Conservation (phyloP, 495 filamentous ascomycete genomes). For the Talaromyces proteolyticus region DNA sequence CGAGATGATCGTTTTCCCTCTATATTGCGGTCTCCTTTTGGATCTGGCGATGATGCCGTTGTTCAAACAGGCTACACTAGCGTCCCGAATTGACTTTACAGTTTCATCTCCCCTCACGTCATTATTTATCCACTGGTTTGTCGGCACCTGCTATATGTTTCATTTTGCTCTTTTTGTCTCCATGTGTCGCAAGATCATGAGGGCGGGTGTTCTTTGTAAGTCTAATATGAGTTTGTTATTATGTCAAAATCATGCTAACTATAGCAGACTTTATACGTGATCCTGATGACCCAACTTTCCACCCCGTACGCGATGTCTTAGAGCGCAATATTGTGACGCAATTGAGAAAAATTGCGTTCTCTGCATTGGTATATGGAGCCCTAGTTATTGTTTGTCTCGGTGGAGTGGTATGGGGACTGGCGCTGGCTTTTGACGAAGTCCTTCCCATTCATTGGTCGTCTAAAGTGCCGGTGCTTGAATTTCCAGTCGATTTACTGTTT, state of each 20-base stretch:
- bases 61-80: constrained; percentile 71
- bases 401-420: constrained; percentile 91
- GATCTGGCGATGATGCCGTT: constrained; percentile 85
- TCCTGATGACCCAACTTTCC: constrained; percentile 96
- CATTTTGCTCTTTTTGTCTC: constrained; percentile 98
- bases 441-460: constrained; percentile 91
- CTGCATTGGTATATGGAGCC: constrained; percentile 90
- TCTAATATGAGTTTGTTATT: constrained; percentile 7
- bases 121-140: constrained; percentile 97
- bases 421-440: constrained; percentile 56
- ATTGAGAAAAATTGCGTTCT: constrained; percentile 92
- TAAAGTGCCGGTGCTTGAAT: constrained; percentile 85
- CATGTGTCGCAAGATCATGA: constrained; percentile 98
- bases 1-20: constrained; percentile 95
- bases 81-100: constrained; percentile 71
- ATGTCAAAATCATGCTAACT: constrained; percentile 16
- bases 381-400: constrained; percentile 91
- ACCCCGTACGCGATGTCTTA: constrained; percentile 93
- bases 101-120: constrained; percentile 73
- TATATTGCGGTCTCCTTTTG: constrained; percentile 90
- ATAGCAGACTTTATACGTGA: constrained; percentile 87
- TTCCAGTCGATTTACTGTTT: constrained; percentile 88
- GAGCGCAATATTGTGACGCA: constrained; percentile 91
- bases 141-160: constrained; percentile 99
- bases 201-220: constrained; percentile 85